Base-by-base conservation (phyloP, 495 filamentous ascomycete genomes). In the Neurospora sp. region DNA sequence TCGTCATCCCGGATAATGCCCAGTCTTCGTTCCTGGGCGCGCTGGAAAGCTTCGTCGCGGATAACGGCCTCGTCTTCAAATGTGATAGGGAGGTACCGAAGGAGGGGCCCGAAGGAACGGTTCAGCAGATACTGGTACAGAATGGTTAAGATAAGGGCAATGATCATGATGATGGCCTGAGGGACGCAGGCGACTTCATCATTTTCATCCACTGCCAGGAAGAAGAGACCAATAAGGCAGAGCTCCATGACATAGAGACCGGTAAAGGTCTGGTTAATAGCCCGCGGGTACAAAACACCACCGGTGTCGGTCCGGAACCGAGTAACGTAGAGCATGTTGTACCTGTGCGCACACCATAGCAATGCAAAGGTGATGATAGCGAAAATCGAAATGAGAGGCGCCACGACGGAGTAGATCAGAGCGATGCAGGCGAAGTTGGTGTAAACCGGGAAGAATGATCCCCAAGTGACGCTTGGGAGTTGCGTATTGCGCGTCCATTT, bases 201-300 rank as follows among this genome's bases (percentile, higher is more conserved):
- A 0, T 89, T 62, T 18, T 85, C 86, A 73, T 96, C 89, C 69
- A 86, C 83, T 70, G 92, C 91, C 59, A 98, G 85, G 83, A 97
- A 94, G 85, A 99, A 98, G 14, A 98, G 86, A 16, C 96, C 96
- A 71, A 97, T 89, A 69, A 98, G 82, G 76, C 92, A 93, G 27
- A 98, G 82, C 77, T 99, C 95, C 93, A 98, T 95, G 69, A 97
- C 88, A 78, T 99, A 99, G 11, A 99, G 82, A 0, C 96, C 96
- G 1, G 92, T 94, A 81, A 98, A 98, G 0, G 97, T 90, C 79
- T 99, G 96, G 80, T 98, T 98, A 83, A 99, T 92, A 8, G 96
- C 96, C 20, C 88, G 90, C 4, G 96, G 96, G 77, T 96, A 99
- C 31, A 98, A 87, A 39, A 98, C 86, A 39, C 96, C 96, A 71